Conservation (phyloP, 1,139 yeast species). For the Diutina ranongensis region DNA sequence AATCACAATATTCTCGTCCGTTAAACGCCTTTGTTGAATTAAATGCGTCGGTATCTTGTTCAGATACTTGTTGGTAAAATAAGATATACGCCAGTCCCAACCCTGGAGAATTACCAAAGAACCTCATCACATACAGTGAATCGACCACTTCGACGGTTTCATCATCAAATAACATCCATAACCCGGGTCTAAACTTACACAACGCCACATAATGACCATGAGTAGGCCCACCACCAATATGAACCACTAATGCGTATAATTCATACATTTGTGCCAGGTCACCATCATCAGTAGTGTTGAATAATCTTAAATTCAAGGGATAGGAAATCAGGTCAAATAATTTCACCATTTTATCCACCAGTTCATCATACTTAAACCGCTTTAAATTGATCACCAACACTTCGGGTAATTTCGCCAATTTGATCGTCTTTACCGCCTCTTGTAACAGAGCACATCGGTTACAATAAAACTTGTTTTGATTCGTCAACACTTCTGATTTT, state of each 20-base stretch:
- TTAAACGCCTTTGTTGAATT: not conserved
- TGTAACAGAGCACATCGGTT: conserved; percentile 84
- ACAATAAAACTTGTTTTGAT: conserved; percentile 86
- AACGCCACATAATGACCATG: conserved; percentile 93
- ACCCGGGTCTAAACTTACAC: conserved; percentile 65
- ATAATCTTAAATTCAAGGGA: conserved; percentile 61
- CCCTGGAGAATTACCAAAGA: conserved; percentile 84
- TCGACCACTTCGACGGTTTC: conserved; percentile 88
- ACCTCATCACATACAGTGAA: conserved; percentile 71
- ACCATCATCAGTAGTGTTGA: conserved; percentile 51
- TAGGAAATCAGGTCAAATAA: conserved; percentile 77
- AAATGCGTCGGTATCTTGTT: not conserved
- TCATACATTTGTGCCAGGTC: conserved; percentile 43
- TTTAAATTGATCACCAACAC: conserved; percentile 76
- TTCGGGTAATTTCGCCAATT: conserved; percentile 66
- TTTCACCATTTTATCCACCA: conserved; percentile 42
- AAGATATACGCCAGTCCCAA: conserved; percentile 86
- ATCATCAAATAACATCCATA: conserved; percentile 92
- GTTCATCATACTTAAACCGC: conserved; percentile 84
- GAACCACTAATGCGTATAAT: conserved; percentile 77
- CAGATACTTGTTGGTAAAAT: conserved; percentile 37
- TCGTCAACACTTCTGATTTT: conserved; percentile 75
- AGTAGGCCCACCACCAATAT: conserved; percentile 95
- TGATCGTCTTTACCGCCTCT: conserved; percentile 91
- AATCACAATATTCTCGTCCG: not conserved